Percentiles rank a stretch among this genome's conserved stretches.
Conservation (phyloP, 768 basidiomycete species). For the Bullera alba region DNA sequence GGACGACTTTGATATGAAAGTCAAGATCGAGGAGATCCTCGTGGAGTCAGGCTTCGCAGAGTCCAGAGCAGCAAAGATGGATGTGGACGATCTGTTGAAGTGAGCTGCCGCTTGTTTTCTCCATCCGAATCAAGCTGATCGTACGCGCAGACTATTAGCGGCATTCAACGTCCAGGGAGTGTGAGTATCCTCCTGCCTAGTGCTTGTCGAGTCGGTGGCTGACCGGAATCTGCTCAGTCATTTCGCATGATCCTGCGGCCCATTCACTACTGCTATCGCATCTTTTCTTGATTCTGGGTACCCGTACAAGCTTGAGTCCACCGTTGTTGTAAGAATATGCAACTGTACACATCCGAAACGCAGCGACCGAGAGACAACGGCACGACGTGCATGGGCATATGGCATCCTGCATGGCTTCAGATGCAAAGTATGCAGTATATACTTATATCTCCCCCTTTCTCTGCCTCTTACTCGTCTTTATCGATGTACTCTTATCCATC, state of each 20-base stretch:
- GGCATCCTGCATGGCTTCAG: no score
- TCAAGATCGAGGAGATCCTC: constrained; percentile 65
- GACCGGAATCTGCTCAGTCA: neutral
- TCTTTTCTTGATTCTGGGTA: no score
- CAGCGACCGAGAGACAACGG: no score
- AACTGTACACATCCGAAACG: no score
- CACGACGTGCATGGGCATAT: no score
- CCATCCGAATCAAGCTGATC: constrained; percentile 3
- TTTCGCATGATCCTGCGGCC: constrained; percentile 1
- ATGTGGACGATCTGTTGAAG: constrained; percentile 84
- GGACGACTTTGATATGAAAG: constrained; percentile 62
- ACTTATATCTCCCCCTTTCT: no score
- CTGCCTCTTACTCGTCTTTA: no score
- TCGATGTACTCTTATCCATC: no score
- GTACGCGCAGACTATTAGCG: constrained; percentile 29
- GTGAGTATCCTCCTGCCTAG: constrained; percentile 23
- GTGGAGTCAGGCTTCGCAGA: constrained; percentile 65
- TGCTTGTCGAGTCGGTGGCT: neutral
- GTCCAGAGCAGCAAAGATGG: constrained; percentile 84
- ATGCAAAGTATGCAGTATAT: no score
- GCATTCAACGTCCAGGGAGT: constrained; percentile 43
- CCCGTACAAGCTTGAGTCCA: no score
- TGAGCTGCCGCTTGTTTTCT: constrained; percentile 46
- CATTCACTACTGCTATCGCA: no score
- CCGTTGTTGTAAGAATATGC: no score